Conservation (phyloP, 2,329 filamentous ascomycete genomes). For the Penicillium sp. region DNA sequence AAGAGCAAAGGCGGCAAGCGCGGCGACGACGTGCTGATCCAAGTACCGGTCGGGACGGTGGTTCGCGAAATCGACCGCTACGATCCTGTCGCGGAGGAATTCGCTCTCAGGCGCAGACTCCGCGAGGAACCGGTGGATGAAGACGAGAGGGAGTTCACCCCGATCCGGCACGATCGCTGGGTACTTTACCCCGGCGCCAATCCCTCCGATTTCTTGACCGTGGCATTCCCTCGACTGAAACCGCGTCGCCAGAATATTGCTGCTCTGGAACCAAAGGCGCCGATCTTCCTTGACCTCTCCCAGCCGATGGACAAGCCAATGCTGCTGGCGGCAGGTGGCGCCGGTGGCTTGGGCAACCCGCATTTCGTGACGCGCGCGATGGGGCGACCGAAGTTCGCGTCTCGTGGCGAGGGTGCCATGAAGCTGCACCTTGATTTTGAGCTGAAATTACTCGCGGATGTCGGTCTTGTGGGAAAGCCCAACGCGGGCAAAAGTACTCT, state of each 20-base stretch:
- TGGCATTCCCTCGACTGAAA: slow-evolving; percentile 57
- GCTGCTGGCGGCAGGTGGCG: slow-evolving; percentile 78
- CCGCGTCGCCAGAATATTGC: slow-evolving; percentile 57
- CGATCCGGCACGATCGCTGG: slow-evolving; percentile 67
- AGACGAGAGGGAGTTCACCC: slow-evolving; percentile 37
- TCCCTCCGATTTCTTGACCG: slow-evolving; percentile 64
- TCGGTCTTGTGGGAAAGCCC: slow-evolving; percentile 88
- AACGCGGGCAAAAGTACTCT: slow-evolving; percentile 97
- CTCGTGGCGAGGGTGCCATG: slow-evolving; percentile 76
- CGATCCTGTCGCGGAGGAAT: slow-evolving; percentile 72
- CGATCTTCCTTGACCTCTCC: slow-evolving; percentile 70
- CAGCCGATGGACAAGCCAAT: slow-evolving; percentile 78
- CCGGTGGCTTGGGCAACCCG: slow-evolving; percentile 89
- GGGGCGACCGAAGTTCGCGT: slow-evolving; percentile 79
- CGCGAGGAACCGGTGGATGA: slow-evolving; percentile 7
- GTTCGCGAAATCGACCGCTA: slow-evolving; percentile 75
- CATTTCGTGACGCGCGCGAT: slow-evolving; percentile 80
- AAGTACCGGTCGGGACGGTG: slow-evolving; percentile 89
- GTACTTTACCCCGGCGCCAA: slow-evolving; percentile 78
- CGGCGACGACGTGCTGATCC: slow-evolving; percentile 82
- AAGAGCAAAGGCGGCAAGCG: slow-evolving; percentile 62
- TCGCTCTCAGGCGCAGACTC: slow-evolving; percentile 28
- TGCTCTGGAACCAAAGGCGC: slow-evolving; percentile 67
- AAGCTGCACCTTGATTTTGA: slow-evolving; percentile 80
- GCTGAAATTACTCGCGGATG: slow-evolving; percentile 89